Conservation (phyloP, 768 basidiomycete genomes). For the Amanita rimosa region DNA sequence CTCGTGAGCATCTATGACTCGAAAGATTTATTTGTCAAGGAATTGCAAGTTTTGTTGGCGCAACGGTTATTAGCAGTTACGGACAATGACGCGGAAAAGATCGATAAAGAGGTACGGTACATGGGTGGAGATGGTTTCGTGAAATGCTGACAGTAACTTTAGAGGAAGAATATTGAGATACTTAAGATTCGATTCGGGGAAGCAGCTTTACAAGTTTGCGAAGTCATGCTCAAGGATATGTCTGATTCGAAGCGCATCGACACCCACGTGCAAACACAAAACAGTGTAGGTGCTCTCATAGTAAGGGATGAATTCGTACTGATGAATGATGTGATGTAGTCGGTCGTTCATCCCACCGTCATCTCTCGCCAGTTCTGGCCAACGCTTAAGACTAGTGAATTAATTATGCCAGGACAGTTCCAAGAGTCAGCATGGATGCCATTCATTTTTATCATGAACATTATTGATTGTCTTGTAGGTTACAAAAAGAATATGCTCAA, state of each 20-base stretch:
- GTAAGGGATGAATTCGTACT: background rate
- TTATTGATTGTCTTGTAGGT: constrained; percentile 25
- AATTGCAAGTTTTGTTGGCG: constrained; percentile 85
- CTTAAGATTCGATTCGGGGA: constrained; percentile 96
- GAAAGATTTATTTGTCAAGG: constrained; percentile 92
- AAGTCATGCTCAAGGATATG: constrained; percentile 98
- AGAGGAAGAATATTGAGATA: constrained; percentile 91
- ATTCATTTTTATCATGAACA: background rate
- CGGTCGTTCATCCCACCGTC: constrained; percentile 76
- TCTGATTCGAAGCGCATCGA: constrained; percentile 88
- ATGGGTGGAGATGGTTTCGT: no score
- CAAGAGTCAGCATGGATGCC: constrained; percentile 40
- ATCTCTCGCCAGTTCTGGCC: constrained; percentile 98
- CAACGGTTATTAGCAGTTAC: constrained; percentile 72
- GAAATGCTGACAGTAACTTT: constrained; percentile 6
- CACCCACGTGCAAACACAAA: constrained; percentile 73
- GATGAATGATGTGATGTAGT: constrained; percentile 31
- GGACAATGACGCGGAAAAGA: constrained; percentile 70
- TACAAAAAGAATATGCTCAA: constrained; percentile 66
- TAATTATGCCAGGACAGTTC: constrained; percentile 82
- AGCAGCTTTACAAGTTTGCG: constrained; percentile 84
- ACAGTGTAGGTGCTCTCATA: constrained; percentile 33
- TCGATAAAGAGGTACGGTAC: constrained; percentile 50
- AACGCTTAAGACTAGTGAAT: constrained; percentile 55
- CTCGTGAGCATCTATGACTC: constrained; percentile 97